Conservation (phyloP, 257 asterid species). For the Orobanche coerulescens region DNA sequence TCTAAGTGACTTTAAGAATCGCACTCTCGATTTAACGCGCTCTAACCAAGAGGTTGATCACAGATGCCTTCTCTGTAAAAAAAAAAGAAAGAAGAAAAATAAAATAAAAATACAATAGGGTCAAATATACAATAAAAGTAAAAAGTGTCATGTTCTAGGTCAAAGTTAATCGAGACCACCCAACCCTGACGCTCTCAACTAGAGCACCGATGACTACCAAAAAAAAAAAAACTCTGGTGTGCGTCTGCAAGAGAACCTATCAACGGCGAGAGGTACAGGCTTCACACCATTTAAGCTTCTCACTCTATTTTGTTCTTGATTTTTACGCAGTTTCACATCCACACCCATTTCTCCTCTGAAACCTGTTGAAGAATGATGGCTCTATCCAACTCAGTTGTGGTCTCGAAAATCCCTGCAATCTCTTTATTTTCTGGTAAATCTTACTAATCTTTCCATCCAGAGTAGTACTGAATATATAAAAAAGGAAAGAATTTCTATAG, state of each 20-base stretch:
- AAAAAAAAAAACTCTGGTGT: too few relatives aligned
- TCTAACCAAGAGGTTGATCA: too few relatives aligned
- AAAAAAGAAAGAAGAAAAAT: background rate
- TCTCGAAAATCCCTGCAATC: constrained; percentile 23
- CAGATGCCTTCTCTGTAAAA: too few relatives aligned
- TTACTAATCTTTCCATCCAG: background rate
- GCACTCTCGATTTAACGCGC: too few relatives aligned
- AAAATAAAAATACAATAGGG: background rate
- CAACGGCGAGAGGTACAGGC: too few relatives aligned
- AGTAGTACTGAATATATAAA: background rate
- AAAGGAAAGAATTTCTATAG: background rate
- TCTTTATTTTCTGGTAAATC: constrained; percentile 35
- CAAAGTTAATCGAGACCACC: too few relatives aligned
- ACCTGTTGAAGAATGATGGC: constrained; percentile 30
- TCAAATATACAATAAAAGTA: too few relatives aligned
- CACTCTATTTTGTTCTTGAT: constrained; percentile 17
- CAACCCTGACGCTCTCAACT: too few relatives aligned
- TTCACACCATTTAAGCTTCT: background rate
- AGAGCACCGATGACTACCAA: too few relatives aligned
- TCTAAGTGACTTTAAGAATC: too few relatives aligned
- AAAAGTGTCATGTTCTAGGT: too few relatives aligned
- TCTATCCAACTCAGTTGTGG: constrained; percentile 29
- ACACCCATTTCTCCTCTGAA: constrained; percentile 7
- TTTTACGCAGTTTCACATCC: constrained; percentile 22
- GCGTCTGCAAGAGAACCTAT: too few relatives aligned